Evolutionary conservation across 225 moss, liverwort and hornwort species (phyloP).

Genomic region (Physcomitrellopsis africana): DNA sequence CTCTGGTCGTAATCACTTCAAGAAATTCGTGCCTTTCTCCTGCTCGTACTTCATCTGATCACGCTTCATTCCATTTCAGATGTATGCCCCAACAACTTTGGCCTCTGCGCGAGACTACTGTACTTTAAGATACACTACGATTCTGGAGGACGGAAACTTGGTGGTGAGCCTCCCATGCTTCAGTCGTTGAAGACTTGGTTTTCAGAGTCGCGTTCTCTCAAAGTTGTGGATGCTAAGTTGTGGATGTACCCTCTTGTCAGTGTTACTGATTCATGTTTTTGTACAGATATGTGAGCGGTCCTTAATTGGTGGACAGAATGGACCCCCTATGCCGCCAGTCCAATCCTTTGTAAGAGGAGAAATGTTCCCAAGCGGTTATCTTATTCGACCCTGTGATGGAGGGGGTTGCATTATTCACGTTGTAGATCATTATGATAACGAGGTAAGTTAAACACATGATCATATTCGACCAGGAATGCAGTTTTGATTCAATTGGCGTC

Average conservation of each 20-base stretch:
- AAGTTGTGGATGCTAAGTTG: neutral
- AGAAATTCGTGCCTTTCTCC: neutral
- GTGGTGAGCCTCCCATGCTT: conserved; percentile 54
- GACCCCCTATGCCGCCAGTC: conserved; percentile 34
- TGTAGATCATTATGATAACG: conserved; percentile 72
- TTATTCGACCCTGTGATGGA: conserved; percentile 74
- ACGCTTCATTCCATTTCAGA: conserved; percentile 39
- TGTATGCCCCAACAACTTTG: conserved; percentile 86
- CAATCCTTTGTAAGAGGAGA: conserved; percentile 68
- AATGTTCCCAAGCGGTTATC: conserved; percentile 72
- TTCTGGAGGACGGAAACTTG: conserved; percentile 78
- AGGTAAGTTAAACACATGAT: conserved; percentile 40
- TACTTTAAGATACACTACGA: conserved; percentile 78
- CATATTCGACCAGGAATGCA: too few relatives aligned
- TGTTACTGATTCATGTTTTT: neutral
- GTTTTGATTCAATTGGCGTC: neutral
- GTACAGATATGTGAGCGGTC: conserved; percentile 75
- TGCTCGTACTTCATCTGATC: neutral
- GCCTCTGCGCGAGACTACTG: conserved; percentile 83
- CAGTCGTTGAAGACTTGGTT: neutral
- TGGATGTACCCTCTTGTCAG: neutral
- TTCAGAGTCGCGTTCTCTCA: neutral
- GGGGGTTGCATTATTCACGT: conserved; percentile 73
- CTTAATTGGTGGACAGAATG: conserved; percentile 50
- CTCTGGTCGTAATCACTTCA: too few relatives aligned